Base-by-base conservation (phyloP, 805 yeast species). In the Kodamaea laetipori region DNA sequence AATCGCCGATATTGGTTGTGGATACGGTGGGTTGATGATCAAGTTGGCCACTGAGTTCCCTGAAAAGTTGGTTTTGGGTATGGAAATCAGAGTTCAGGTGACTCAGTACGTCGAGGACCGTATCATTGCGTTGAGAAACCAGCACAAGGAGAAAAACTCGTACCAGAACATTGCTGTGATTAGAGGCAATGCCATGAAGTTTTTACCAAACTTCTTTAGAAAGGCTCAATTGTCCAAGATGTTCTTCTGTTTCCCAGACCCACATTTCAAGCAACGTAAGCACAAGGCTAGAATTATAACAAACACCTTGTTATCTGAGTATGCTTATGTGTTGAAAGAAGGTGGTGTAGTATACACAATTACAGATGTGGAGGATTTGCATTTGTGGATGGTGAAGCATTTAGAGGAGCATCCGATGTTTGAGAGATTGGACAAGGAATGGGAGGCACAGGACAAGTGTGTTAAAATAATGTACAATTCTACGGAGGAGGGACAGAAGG, bases 201-300 rank as follows among this genome's bases (percentile, higher is more conserved):
- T 94, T 59, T 68, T 90, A 49, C 98, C 99, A 16, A 94, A 94
- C 63, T 94, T 94, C 64, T 94, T 94, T 69, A 71, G 75, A 45
- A 84, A 84, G 63, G 81, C 82, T 5, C 97, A 90, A 61, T 69
- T 90, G 40, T 80, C 84, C 25, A 94, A 92, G 72, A 87, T 94
- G 78, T 94, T 94, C 69, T 94, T 94, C 71, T 94, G 99, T 64
- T 94, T 94, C 77, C 99, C 99, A n/a, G 99, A 94, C 66, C 99
- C 99, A 6, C 99, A 94, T 65, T 94, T 94, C 74, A 94, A 94
- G 63, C 95, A 89, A 66, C 77, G 98, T 60, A 94, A 94, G 62
- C 99, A 94, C 68, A 94, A 94, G 74, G 97, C 97, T 5, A 78
- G 99, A 71, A 94, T 94, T 58, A 80, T 94, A 52, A 90, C 99